A percentile compares a stretch with the other conserved stretches of the same genome.
phyloP scores from a whole-genome alignment of 768 basidiomycete genomes.

The Daedaleopsis sinensis region DNA sequence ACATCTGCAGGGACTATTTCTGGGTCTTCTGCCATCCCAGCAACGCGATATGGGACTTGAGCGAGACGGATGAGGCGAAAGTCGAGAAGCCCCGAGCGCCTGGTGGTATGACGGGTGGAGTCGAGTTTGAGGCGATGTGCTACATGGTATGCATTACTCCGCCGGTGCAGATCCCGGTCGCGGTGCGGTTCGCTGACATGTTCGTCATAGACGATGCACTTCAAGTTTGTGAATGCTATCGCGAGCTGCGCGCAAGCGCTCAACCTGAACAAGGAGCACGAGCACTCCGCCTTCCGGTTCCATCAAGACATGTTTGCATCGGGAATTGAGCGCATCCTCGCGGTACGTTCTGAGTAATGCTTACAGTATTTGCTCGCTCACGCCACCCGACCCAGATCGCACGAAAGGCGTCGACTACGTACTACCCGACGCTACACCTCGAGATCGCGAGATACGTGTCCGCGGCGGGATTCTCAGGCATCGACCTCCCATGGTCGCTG shows the following conservation, averaged over 20 bases:
- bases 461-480: slow-evolving; percentile 63
- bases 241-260: slow-evolving; percentile 66
- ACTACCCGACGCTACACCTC: slow-evolving; percentile 93
- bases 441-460: slow-evolving; percentile 89
- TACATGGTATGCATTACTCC: slow-evolving; percentile 71
- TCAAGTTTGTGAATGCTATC: slow-evolving; percentile 84
- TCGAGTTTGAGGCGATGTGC: slow-evolving; percentile 96
- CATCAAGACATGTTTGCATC: slow-evolving; percentile 89
- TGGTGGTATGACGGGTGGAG: slow-evolving; percentile 97
- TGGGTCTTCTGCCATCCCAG: slow-evolving; percentile 98
- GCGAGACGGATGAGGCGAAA: slow-evolving; percentile 79
- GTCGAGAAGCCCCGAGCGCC: slow-evolving; percentile 94
- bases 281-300: slow-evolving; percentile 79
- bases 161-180: neutral
- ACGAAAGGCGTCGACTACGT: slow-evolving; percentile 91
- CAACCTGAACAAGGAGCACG: slow-evolving; percentile 65
- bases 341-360: slow-evolving; percentile 52
- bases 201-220: slow-evolving; percentile 72
- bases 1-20: slow-evolving; percentile 91
- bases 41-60: slow-evolving; percentile 87
- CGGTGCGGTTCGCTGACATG: neutral
- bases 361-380: neutral
- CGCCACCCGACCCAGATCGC: slow-evolving; percentile 62
- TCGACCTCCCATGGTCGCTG: slow-evolving; percentile 81
- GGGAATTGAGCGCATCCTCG: slow-evolving; percentile 87